Evolutionary conservation across 2,329 filamentous ascomycete genomes (phyloP).

Genomic region (Neocucurbitaria cava): DNA sequence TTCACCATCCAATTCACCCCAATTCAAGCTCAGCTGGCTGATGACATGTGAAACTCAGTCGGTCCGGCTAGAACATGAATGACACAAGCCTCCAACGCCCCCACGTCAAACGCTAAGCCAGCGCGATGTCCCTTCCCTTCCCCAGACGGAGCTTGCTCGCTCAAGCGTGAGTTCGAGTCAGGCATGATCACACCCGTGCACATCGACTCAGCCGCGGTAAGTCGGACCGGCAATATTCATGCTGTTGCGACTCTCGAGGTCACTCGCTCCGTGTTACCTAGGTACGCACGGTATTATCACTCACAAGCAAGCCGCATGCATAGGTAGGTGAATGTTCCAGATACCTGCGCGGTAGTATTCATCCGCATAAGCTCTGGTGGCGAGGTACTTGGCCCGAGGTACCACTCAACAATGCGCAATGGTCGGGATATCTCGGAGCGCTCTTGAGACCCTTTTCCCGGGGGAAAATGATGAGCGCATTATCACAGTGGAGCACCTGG

Average conservation of each 20-base stretch:
- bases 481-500: no score
- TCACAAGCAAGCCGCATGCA: no score
- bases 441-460: no score
- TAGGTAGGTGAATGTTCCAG: neutral
- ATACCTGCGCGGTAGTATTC: neutral
- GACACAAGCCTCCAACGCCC: no score
- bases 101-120: neutral
- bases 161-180: neutral
- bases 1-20: neutral
- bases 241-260: no score
- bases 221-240: slow-evolving; percentile 9
- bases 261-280: no score
- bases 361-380: neutral
- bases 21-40: neutral
- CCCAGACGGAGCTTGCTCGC: no score
- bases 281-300: no score
- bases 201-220: slow-evolving; percentile 5
- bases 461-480: no score
- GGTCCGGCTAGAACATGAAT: neutral
- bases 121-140: neutral
- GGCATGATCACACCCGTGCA: no score
- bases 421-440: no score
- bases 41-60: neutral
- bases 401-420: neutral
- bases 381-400: neutral